These are phyloP conservation scores for Mycena maculata DNA, from an alignment of 768 basidiomycete genomes.

Conservation along the genomic window DNA sequence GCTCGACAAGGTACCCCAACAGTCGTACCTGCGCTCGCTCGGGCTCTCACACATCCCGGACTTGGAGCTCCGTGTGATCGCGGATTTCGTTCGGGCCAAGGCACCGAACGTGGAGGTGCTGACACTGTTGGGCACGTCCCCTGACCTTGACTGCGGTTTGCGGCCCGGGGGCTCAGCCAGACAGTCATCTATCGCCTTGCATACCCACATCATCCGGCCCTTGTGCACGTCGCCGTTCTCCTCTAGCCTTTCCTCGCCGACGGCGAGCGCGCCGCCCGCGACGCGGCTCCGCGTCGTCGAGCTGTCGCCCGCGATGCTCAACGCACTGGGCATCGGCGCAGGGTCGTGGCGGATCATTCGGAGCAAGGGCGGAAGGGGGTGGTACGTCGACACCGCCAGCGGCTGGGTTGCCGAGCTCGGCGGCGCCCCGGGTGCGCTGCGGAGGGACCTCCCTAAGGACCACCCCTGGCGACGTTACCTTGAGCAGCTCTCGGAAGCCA, in stretches of 20 bases:
- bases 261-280: constrained; percentile 56
- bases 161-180: constrained; percentile 61
- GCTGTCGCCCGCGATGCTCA: constrained; percentile 76
- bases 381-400: constrained; percentile 92
- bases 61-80: constrained; percentile 72
- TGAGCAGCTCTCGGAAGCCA: constrained; percentile 78
- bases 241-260: constrained; percentile 58
- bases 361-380: constrained; percentile 93
- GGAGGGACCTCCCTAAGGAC: constrained; percentile 64
- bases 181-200: constrained; percentile 80
- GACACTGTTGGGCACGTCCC: constrained; percentile 80
- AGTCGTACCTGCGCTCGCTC: constrained; percentile 84
- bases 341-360: constrained; percentile 90
- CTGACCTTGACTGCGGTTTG: constrained; percentile 74
- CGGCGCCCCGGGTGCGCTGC: constrained; percentile 58
- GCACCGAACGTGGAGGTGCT: constrained; percentile 87
- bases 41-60: constrained; percentile 89
- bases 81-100: constrained; percentile 74
- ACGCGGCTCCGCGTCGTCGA: constrained; percentile 91
- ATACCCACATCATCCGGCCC: constrained; percentile 82
- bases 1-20: constrained; percentile 62
- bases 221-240: constrained; percentile 84
- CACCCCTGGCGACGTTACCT: constrained; percentile 82
- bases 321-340: constrained; percentile 80
- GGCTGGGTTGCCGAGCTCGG: constrained; percentile 75